Evolutionary conservation across 306 rosid species (phyloP).

Genomic region (Dryas drummondii): DNA sequence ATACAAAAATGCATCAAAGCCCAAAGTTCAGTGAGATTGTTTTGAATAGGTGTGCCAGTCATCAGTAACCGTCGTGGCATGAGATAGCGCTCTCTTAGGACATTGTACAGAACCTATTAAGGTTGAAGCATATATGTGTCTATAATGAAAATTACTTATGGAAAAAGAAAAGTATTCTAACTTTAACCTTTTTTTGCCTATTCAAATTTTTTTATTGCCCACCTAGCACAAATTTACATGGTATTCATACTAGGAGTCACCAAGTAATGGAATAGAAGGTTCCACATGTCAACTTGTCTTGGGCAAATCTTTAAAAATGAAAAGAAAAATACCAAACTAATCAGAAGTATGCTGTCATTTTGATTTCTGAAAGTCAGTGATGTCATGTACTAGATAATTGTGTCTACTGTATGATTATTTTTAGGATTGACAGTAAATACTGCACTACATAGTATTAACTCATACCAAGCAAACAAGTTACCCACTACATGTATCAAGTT

Average conservation of each 20-base stretch:
- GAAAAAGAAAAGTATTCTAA: not conserved
- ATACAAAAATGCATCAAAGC: conserved; percentile 84
- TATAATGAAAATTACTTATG: conserved; percentile 11
- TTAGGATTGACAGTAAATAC: not conserved
- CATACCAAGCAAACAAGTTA: not conserved
- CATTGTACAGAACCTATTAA: conserved; percentile 74
- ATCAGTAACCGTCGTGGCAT: conserved; percentile 87
- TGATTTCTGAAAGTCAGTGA: not conserved
- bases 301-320: not conserved
- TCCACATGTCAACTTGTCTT: not conserved
- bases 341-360: not conserved
- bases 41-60: conserved; percentile 97
- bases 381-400: not conserved
- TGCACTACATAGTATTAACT: not conserved
- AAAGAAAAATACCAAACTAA: not conserved
- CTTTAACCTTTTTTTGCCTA: not conserved
- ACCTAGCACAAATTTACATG: not conserved
- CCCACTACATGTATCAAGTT: conserved; percentile 14
- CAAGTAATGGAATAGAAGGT: not conserved
- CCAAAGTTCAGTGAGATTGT: conserved; percentile 90
- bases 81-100: conserved; percentile 71
- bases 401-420: not conserved
- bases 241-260: not conserved
- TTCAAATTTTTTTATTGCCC: conserved; percentile 1
- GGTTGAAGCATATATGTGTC: conserved; percentile 22